These are phyloP conservation scores for Paralagenidium karlingii DNA, from an alignment of 352 stramenopile species.

Conservation along the genomic window DNA sequence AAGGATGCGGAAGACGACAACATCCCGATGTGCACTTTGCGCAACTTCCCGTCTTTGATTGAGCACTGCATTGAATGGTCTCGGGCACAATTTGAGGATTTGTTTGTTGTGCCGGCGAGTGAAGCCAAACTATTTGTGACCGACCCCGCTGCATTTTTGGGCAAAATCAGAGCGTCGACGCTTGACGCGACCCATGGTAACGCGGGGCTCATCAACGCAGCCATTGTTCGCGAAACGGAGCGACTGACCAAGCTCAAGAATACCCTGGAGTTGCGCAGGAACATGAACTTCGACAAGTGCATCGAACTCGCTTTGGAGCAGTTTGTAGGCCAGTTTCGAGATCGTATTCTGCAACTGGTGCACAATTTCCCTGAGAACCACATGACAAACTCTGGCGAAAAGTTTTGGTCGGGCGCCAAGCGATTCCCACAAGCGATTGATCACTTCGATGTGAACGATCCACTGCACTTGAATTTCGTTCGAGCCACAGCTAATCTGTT, in stretches of 20 bases:
- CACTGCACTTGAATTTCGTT: constrained; percentile 68
- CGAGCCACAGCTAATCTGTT: constrained; percentile 68
- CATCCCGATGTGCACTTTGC: constrained; percentile 98
- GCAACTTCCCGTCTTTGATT: constrained; percentile 96
- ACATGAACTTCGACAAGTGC: constrained; percentile 60
- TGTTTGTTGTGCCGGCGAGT: constrained; percentile 67
- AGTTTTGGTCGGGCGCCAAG: constrained; percentile 80
- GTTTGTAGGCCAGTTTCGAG: constrained; percentile 75
- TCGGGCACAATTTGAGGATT: constrained; percentile 75
- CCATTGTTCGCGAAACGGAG: constrained; percentile 64
- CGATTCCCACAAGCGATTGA: constrained; percentile 59
- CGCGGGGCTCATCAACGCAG: constrained; percentile 40
- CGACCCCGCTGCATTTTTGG: constrained; percentile 56
- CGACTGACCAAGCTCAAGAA: constrained; percentile 35
- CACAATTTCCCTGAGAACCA: constrained; percentile 79
- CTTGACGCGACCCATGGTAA: constrained; percentile 74
- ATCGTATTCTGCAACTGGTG: constrained; percentile 81
- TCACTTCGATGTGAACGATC: constrained; percentile 44
- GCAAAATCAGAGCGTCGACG: constrained; percentile 50
- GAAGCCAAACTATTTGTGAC: constrained; percentile 82
- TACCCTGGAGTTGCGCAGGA: constrained; percentile 35
- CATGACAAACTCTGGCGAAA: constrained; percentile 65
- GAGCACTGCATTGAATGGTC: constrained; percentile 99
- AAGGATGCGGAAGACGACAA: constrained; percentile 97
- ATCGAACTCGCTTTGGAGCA: constrained; percentile 52